phyloP scores from a whole-genome alignment of 2,329 filamentous ascomycete genomes.

The Colletotrichum coccodes region DNA sequence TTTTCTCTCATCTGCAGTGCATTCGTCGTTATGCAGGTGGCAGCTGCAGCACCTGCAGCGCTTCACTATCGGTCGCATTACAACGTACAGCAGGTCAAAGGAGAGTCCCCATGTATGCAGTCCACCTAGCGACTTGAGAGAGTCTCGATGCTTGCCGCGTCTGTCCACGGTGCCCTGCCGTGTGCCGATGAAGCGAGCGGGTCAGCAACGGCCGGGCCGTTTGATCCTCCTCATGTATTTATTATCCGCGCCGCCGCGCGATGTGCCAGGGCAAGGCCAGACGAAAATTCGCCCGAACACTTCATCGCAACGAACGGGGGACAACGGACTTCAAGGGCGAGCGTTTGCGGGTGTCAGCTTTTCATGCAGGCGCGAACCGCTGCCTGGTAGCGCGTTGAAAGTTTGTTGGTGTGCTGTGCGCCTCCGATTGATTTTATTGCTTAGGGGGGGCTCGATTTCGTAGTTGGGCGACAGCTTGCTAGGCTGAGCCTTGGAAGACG shows the following conservation, averaged over 20 bases:
- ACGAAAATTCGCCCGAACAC: conserved; percentile 7
- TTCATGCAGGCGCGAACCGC: neutral
- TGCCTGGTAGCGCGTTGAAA: neutral
- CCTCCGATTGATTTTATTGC: neutral
- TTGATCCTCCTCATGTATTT: conserved; percentile 19
- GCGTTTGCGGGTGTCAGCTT: conserved; percentile 26
- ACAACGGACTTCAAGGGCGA: neutral
- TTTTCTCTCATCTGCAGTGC: neutral
- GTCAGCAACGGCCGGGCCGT: conserved; percentile 1
- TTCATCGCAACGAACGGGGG: neutral
- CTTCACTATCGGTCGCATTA: neutral
- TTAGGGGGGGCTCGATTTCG: neutral
- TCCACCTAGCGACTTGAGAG: neutral
- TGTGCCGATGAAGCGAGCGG: conserved; percentile 25
- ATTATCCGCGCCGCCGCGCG: neutral
- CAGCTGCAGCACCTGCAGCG: neutral
- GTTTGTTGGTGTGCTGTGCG: conserved; percentile 9
- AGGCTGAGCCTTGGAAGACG: conserved; percentile 10
- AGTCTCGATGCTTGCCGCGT: conserved; percentile 6
- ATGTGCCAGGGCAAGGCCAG: conserved; percentile 7
- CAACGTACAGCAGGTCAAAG: neutral
- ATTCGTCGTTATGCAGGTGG: neutral
- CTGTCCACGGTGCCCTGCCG: conserved; percentile 20
- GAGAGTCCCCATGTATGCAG: neutral
- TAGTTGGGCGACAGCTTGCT: conserved; percentile 5